Evolutionary conservation across 805 yeast genomes (phyloP), one percentile per base, ranked within the genome.

Genomic region (Metschnikowia henanensis): DNA sequence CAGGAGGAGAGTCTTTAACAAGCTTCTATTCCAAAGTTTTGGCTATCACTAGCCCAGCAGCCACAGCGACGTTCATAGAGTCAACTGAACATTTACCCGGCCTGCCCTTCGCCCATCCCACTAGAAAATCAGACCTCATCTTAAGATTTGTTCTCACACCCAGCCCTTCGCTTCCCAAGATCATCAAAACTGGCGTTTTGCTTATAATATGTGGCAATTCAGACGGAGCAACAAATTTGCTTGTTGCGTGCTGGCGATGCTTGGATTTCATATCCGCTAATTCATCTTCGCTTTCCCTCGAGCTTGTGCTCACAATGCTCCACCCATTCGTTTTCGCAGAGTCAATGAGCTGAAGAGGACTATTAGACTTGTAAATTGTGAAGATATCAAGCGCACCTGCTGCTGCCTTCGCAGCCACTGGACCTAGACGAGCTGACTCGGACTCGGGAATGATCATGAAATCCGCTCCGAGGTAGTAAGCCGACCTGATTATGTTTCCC

Each of bases 1-100:
- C n/a, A n/a, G n/a, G n/a, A n/a, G n/a, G n/a, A n/a, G n/a, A n/a
- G n/a, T n/a, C n/a, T n/a, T n/a, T n/a, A n/a, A n/a, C n/a, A n/a
- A n/a, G n/a, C n/a, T n/a, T n/a, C n/a, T 31, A 35, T 30, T 45
- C 52, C 16, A 53, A 35, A 22, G 49, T 46, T 41, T 49, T 49
- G 19, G 48, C 56, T 6, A 88, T 65, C 37, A 90, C 58, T 23
- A 90, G 57, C 1, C 91, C 94, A 1, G 91, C 77, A 1, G 97
- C 97, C 7, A 90, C 96, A 58, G 94, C 87, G 25, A 88, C 97
- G 59, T 90, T 90, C 57, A 90, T 68, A 23, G 95, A 86, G 58
- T 89, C 96, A 30, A 90, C 82, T 5, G 61, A 50, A 39, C 60
- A 64, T 15, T 57, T 62, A 3, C 55, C 59, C 13, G 43, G 50